Evolutionary conservation across 2,329 filamentous ascomycete genomes (phyloP).

Genomic region (Aspergillus pseudotamarii): DNA sequence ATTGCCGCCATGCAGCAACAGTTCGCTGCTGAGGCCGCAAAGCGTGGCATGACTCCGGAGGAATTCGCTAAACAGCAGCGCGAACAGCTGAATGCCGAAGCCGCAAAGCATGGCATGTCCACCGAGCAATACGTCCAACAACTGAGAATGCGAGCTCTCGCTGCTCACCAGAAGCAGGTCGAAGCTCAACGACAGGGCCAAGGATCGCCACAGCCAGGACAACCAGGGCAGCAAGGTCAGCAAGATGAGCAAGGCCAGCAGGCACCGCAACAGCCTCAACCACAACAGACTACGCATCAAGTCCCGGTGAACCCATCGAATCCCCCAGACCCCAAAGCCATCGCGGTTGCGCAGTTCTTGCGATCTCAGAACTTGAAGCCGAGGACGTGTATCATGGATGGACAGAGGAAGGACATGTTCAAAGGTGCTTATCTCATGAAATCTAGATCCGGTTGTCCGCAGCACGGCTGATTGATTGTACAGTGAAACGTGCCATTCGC

Average conservation of each 20-base stretch:
- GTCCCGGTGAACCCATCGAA: conserved; percentile 51
- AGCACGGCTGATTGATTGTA: neutral
- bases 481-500: conserved; percentile 94
- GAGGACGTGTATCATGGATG: conserved; percentile 89
- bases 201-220: conserved; percentile 32
- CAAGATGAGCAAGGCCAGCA: conserved; percentile 35
- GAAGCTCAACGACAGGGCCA: conserved; percentile 41
- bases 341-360: conserved; percentile 88
- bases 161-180: conserved; percentile 44
- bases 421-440: conserved; percentile 61
- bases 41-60: conserved; percentile 80
- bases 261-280: conserved; percentile 27
- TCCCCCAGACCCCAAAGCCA: conserved; percentile 83
- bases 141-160: conserved; percentile 51
- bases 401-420: conserved; percentile 98
- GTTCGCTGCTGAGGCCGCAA: conserved; percentile 78
- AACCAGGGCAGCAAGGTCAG: conserved; percentile 39
- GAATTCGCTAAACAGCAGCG: conserved; percentile 72
- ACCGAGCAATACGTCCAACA: conserved; percentile 53
- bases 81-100: conserved; percentile 49
- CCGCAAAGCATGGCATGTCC: conserved; percentile 55
- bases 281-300: conserved; percentile 45
- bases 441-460: neutral
- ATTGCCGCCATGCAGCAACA: conserved; percentile 82
- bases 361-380: conserved; percentile 82